Evolutionary conservation across 805 yeast genomes (phyloP), one percentile per base, ranked within the genome.

Genomic region (Wickerhamomyces ciferrii): DNA sequence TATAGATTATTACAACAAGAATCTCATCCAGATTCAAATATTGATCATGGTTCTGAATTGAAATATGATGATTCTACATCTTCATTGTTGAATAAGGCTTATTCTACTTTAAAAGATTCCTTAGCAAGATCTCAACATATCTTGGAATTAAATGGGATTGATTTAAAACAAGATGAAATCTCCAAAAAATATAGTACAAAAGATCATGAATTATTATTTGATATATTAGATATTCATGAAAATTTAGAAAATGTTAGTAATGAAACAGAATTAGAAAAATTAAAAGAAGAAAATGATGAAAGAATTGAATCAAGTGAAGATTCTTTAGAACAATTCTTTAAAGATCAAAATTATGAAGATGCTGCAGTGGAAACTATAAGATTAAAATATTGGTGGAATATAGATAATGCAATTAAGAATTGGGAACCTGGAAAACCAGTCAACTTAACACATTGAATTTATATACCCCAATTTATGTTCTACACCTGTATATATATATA

Each of bases 171-270:
- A 23, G 96, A 91, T 54, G 81, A 79, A 7, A 64, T 67, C 18
- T 69, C 72, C 8, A 73, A 72, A 47, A 62, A 56, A 41, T 65
- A 66, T 50, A 79, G 70, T 54, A 71, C 67, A 42, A 67, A 65
- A 42, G 78, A 80, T 49, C 79, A 83, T 47, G 75, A 69, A 15
- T 67, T 87, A 58, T 67, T 92, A 37, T 78, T 88, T 83, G 79
- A 79, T 39, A 85, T 92, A 20, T 70, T 92, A 66, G 95, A 89
- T 53, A 80, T 88, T 5, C 94, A 91, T 61, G 99, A 92, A 63
- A 76, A 79, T 38, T 68, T 91, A 47, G 95, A 87, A 50, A 79
- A 79, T 52, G 83, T 88, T 5, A 67, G 70, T 1, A 67, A 65
- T 44, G 84, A 79, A 43, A 66, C 71, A 2, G 96, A 87, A 42